Evolutionary conservation across 345 rosid species (phyloP).

Genomic region (Eucalyptus cloeziana): DNA sequence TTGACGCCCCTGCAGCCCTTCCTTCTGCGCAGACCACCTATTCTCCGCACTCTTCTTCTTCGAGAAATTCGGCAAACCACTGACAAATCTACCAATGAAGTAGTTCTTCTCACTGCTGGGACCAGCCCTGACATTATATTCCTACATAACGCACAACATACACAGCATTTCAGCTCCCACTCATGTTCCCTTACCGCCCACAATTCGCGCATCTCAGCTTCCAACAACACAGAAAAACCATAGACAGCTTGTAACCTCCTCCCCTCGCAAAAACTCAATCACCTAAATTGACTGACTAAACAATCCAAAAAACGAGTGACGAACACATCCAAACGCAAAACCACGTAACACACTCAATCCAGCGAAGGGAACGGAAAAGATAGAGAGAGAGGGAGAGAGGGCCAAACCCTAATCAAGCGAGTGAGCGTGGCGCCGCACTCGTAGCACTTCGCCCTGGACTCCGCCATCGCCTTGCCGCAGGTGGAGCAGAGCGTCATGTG

Average conservation of each 20-base stretch:
- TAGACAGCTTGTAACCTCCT: background rate
- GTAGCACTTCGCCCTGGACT: slow-evolving; percentile 53
- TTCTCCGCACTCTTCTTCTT: slow-evolving; percentile 81
- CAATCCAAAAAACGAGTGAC: background rate
- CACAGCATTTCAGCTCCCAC: background rate
- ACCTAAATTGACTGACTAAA: background rate
- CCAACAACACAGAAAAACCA: background rate
- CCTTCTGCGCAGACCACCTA: slow-evolving; percentile 82
- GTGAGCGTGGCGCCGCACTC: slow-evolving; percentile 72
- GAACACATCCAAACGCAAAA: background rate
- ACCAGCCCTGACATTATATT: slow-evolving; percentile 67
- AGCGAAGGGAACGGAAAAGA: background rate
- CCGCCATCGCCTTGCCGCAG: slow-evolving; percentile 93
- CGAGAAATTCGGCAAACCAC: slow-evolving; percentile 71
- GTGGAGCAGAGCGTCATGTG: slow-evolving; percentile 87
- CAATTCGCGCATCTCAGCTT: background rate
- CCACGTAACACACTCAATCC: background rate
- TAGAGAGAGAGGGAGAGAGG: background rate
- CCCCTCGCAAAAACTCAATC: background rate
- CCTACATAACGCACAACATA: slow-evolving; percentile 20
- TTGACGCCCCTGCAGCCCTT: slow-evolving; percentile 87
- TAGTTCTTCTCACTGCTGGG: slow-evolving; percentile 60
- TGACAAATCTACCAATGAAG: slow-evolving; percentile 81
- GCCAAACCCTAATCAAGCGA: slow-evolving; percentile 68
- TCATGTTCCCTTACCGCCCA: background rate